These are phyloP conservation scores for Aureobasidium uvarum DNA, from an alignment of 2,329 filamentous ascomycete species.

Conservation along the genomic window DNA sequence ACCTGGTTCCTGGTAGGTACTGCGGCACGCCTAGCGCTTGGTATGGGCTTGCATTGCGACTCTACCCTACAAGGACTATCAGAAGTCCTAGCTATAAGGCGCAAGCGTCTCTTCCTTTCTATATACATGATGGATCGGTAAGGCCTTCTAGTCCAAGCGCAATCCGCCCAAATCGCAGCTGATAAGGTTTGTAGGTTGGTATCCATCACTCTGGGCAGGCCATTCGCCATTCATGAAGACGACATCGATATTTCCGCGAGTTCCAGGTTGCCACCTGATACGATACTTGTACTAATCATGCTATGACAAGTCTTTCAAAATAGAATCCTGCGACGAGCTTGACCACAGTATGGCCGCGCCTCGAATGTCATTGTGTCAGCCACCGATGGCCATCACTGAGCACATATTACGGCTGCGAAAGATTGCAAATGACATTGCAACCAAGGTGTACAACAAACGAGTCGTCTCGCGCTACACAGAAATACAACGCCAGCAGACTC, in stretches of 20 bases:
- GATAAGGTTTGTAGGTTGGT: constrained; percentile 36
- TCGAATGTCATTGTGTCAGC: constrained; percentile 33
- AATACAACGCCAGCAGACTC: constrained; percentile 30
- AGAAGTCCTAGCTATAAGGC: constrained; percentile 30
- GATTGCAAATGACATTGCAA: constrained; percentile 46
- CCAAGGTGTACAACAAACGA: constrained; percentile 43
- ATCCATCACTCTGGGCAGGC: constrained; percentile 47
- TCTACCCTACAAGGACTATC: constrained; percentile 38
- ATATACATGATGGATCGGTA: constrained; percentile 52
- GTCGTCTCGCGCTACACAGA: constrained; percentile 8
- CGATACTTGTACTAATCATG: no score
- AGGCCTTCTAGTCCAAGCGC: neutral
- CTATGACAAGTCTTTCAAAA: constrained; percentile 39
- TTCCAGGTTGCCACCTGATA: neutral
- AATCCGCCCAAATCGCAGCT: neutral
- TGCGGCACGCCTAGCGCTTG: constrained; percentile 47
- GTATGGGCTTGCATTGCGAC: constrained; percentile 44
- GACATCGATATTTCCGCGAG: constrained; percentile 43
- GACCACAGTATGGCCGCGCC: neutral
- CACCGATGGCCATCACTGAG: constrained; percentile 37
- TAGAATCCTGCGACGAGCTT: constrained; percentile 41
- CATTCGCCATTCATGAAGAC: constrained; percentile 49
- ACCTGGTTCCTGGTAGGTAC: constrained; percentile 51
- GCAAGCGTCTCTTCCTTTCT: constrained; percentile 49
- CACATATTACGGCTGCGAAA: constrained; percentile 46